These are phyloP conservation scores for Manihot esculenta DNA, from an alignment of 441 rosid genomes.

Conservation along the genomic window DNA sequence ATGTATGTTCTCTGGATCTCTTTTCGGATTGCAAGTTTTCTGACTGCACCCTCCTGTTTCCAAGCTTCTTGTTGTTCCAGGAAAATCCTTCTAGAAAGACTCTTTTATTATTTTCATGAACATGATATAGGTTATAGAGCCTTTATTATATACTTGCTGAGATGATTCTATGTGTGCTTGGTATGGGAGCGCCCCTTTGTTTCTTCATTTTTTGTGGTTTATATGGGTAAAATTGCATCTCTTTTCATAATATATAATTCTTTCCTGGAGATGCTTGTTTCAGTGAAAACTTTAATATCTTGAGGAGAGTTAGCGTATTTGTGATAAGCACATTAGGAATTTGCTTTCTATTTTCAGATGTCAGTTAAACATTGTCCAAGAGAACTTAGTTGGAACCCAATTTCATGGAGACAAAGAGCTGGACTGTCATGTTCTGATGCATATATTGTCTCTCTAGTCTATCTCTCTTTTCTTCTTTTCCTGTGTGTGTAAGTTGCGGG, in stretches of 20 bases:
- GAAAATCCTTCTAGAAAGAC: background rate
- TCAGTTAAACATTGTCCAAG: background rate
- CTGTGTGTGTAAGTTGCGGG: background rate
- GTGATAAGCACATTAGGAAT: no score
- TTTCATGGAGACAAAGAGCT: slow-evolving; percentile 2
- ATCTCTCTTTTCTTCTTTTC: no score
- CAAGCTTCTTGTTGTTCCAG: background rate
- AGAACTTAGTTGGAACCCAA: background rate
- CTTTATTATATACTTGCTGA: background rate
- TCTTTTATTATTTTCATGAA: background rate
- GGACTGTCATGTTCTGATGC: background rate
- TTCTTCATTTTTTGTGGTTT: background rate
- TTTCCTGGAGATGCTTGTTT: background rate
- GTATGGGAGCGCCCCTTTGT: background rate
- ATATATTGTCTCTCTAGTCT: background rate
- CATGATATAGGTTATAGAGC: background rate
- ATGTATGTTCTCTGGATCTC: background rate
- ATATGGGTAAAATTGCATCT: background rate
- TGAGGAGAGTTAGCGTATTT: no score
- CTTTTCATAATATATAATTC: background rate
- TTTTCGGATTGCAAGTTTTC: background rate
- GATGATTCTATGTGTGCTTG: background rate
- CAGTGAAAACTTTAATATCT: no score
- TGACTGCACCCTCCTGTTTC: background rate
- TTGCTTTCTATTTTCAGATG: background rate